Conservation (phyloP, 2,329 filamentous ascomycete species). For the Neonectria magnoliae region DNA sequence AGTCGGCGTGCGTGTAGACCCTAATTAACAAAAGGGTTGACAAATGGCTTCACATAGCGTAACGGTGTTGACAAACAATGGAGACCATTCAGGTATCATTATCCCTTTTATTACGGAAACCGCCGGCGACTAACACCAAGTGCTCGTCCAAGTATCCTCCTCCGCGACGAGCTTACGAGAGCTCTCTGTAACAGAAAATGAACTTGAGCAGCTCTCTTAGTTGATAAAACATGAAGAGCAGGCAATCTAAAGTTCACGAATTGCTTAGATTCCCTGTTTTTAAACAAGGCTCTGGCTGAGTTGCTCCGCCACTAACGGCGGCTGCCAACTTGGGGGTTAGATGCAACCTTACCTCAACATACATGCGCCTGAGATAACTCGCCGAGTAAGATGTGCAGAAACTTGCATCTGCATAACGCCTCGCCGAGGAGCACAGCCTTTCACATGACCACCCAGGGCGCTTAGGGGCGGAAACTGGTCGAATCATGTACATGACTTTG, state of each 20-base stretch:
- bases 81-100: background rate
- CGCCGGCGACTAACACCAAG: background rate
- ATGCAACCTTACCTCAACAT: background rate
- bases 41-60: too few species aligned
- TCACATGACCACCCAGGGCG: background rate
- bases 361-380: background rate
- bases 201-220: background rate
- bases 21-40: background rate
- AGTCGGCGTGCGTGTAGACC: background rate
- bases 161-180: background rate
- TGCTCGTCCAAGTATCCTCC: background rate
- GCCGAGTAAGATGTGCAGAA: background rate
- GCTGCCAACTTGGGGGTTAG: too few species aligned
- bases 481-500: background rate
- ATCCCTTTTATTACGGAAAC: background rate
- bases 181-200: background rate
- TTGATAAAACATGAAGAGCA: slow-evolving; percentile 10
- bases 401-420: background rate
- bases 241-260: too few species aligned
- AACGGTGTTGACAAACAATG: too few species aligned
- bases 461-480: background rate
- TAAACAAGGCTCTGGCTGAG: background rate
- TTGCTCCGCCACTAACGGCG: background rate
- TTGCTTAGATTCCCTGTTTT: background rate
- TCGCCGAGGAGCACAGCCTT: background rate